A percentile compares a stretch with the other conserved stretches of the same genome.
phyloP scores from a whole-genome alignment of 768 basidiomycete genomes.

The Punctularia strigosozonata region DNA sequence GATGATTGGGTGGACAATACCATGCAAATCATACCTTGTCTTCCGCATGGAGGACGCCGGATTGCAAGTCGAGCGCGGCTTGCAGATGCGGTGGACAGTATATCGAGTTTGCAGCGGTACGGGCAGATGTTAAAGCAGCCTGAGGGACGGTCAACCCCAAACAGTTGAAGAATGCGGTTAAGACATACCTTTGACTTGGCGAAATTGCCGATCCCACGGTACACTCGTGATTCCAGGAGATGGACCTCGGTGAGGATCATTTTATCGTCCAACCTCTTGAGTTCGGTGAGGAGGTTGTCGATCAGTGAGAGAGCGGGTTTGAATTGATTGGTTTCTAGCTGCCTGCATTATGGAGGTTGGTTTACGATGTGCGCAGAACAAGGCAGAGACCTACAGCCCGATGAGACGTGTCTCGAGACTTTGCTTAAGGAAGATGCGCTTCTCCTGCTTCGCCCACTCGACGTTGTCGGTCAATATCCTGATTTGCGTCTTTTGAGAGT shows the following conservation, averaged over 20 bases:
- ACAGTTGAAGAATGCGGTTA: neutral
- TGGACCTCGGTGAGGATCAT: conserved; percentile 96
- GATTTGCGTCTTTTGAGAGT: conserved; percentile 68
- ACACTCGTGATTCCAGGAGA: conserved; percentile 84
- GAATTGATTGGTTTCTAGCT: conserved; percentile 67
- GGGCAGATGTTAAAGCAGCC: conserved; percentile 82
- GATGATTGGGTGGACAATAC: too few species aligned
- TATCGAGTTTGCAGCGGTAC: conserved; percentile 91
- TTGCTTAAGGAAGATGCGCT: conserved; percentile 93
- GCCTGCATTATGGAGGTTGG: conserved; percentile 24
- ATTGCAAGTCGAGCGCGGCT: conserved; percentile 51
- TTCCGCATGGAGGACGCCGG: conserved; percentile 84
- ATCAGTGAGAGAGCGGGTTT: conserved; percentile 73
- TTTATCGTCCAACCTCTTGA: conserved; percentile 93
- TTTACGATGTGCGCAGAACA: neutral
- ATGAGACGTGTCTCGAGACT: conserved; percentile 84
- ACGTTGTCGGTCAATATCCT: conserved; percentile 84
- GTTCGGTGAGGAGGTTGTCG: conserved; percentile 79
- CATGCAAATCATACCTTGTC: too few species aligned
- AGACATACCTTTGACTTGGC: conserved; percentile 73
- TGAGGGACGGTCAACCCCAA: conserved; percentile 13
- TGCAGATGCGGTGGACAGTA: conserved; percentile 76
- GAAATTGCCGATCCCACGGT: conserved; percentile 81
- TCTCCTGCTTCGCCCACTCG: conserved; percentile 84
- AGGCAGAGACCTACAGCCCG: conserved; percentile 36